Percentiles rank a stretch among this genome's conserved stretches.
Conservation (phyloP, 371 early-diverging fungal species). For the Saksenaea oblongispora region DNA sequence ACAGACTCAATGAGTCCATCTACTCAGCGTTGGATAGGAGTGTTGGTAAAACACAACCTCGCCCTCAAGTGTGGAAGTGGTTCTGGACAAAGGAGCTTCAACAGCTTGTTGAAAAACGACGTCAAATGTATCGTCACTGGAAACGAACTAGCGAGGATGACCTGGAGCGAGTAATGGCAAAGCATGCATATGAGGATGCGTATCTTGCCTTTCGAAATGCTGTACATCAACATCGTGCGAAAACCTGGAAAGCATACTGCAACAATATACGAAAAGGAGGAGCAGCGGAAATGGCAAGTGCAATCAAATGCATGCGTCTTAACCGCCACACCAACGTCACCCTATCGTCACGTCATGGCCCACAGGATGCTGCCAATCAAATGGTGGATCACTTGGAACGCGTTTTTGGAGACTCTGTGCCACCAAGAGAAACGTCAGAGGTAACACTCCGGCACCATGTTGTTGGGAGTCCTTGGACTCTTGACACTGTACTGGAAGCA, state of each 20-base stretch:
- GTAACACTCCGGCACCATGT: neutral
- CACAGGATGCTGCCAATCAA: neutral
- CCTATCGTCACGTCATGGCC: slow-evolving; percentile 2
- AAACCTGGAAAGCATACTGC: neutral
- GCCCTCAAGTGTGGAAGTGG: slow-evolving; percentile 1
- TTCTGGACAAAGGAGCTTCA: slow-evolving; percentile 16
- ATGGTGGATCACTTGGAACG: slow-evolving; percentile 1
- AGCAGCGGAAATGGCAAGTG: neutral
- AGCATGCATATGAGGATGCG: neutral
- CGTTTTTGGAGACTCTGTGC: neutral
- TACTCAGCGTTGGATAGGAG: slow-evolving; percentile 10
- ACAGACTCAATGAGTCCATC: neutral
- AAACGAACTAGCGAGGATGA: neutral
- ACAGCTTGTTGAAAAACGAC: slow-evolving; percentile 1
- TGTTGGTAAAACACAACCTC: neutral
- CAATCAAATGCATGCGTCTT: neutral
- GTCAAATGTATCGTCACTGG: slow-evolving; percentile 5
- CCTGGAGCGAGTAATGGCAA: slow-evolving; percentile 9
- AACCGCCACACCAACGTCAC: neutral
- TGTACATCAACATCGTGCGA: neutral
- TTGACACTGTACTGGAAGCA: too few relatives aligned
- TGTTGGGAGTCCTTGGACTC: too few relatives aligned
- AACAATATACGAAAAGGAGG: neutral
- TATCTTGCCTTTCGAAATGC: neutral
- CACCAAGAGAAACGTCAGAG: neutral